Conservation (phyloP, 192 early-diverging fungal species). For the Bifiguratus adelaidae region DNA sequence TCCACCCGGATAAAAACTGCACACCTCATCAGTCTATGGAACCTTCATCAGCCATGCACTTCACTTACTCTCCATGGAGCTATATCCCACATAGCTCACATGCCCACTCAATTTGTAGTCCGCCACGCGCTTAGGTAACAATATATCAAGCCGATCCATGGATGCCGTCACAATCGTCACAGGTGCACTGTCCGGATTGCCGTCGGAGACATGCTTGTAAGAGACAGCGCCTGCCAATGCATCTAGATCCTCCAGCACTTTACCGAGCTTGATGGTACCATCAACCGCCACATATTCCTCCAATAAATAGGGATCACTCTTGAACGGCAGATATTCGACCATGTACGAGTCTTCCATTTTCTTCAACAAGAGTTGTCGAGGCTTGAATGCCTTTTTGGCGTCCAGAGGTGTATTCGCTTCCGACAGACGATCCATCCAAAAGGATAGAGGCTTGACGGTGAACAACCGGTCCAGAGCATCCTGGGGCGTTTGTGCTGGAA, state of each 20-base stretch:
- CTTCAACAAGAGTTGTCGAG: conserved; percentile 40
- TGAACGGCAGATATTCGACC: conserved; percentile 69
- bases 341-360: conserved; percentile 64
- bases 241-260: conserved; percentile 81
- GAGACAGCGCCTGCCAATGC: conserved; percentile 71
- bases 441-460: conserved; percentile 19
- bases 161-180: conserved; percentile 78
- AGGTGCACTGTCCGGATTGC: conserved; percentile 17
- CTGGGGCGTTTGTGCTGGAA: too few relatives aligned
- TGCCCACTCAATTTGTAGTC: conserved; percentile 75
- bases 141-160: conserved; percentile 79
- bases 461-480: conserved; percentile 1
- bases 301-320: conserved; percentile 53
- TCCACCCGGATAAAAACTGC: conserved; percentile 60
- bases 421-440: conserved; percentile 29
- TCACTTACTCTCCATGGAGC: conserved; percentile 73
- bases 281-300: conserved; percentile 75
- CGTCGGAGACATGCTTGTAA: conserved; percentile 58
- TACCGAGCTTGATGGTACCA: conserved; percentile 69
- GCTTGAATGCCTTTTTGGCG: too few relatives aligned
- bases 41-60: neutral
- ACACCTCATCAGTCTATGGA: neutral
- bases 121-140: conserved; percentile 45
- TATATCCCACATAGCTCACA: conserved; percentile 76
- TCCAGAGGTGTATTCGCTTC: too few relatives aligned